Evolutionary conservation across 768 basidiomycete species (phyloP).

Genomic region (Agrocybe pediades): DNA sequence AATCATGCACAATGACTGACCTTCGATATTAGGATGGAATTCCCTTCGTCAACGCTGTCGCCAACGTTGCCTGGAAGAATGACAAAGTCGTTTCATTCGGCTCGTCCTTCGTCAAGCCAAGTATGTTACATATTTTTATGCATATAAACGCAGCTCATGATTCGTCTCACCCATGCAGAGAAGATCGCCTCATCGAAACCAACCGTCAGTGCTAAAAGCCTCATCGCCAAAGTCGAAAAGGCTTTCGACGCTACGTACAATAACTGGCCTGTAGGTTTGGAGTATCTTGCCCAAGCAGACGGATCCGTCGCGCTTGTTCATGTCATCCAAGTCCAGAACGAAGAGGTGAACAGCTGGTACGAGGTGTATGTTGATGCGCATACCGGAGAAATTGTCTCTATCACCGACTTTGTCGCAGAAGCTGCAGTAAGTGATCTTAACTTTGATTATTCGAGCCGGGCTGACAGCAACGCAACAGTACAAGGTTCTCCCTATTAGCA

Average conservation of each 20-base stretch:
- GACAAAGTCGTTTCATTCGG: slow-evolving; percentile 31
- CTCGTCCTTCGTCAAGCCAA: slow-evolving; percentile 32
- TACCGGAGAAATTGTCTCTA: slow-evolving; percentile 42
- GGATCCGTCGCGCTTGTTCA: slow-evolving; percentile 41
- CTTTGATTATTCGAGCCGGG: too few relatives aligned
- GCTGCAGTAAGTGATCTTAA: slow-evolving; percentile 34
- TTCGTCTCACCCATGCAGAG: not conserved
- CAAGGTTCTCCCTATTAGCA: slow-evolving; percentile 50
- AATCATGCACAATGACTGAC: not conserved
- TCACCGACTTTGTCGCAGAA: slow-evolving; percentile 49
- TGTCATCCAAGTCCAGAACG: slow-evolving; percentile 31
- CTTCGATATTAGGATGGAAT: slow-evolving; percentile 13
- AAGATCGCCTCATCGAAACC: slow-evolving; percentile 9
- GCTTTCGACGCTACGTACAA: slow-evolving; percentile 42
- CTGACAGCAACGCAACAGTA: too few relatives aligned
- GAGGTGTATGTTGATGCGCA: slow-evolving; percentile 61
- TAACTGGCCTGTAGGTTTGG: slow-evolving; percentile 34
- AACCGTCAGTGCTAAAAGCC: slow-evolving; percentile 23
- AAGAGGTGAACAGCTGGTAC: slow-evolving; percentile 42
- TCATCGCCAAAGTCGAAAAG: slow-evolving; percentile 38
- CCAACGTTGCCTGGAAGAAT: slow-evolving; percentile 18
- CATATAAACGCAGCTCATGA: not conserved
- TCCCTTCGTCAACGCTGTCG: slow-evolving; percentile 32
- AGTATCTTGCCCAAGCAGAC: slow-evolving; percentile 31
- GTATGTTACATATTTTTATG: slow-evolving; percentile 27